These are phyloP conservation scores for Clausena lansium DNA, from an alignment of 345 rosid genomes.

Conservation along the genomic window DNA sequence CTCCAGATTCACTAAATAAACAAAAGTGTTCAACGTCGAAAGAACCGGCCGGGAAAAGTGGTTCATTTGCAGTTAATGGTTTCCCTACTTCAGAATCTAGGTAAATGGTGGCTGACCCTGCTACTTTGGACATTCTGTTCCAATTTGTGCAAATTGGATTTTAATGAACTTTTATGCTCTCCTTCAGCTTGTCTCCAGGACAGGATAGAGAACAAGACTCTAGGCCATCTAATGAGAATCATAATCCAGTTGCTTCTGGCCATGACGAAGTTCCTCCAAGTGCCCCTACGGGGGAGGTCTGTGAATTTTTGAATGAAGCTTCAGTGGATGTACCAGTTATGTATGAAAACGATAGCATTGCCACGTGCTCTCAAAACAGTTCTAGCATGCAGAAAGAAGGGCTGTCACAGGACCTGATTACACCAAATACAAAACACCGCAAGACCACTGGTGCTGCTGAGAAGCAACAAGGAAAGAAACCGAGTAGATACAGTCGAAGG, in stretches of 20 bases:
- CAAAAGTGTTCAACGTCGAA: conserved; percentile 25
- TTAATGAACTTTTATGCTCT: conserved; percentile 3
- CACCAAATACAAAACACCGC: conserved; percentile 31
- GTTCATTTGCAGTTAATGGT: conserved; percentile 41
- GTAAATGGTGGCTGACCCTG: conserved; percentile 29
- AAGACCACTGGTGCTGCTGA: conserved; percentile 26
- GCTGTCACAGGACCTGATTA: conserved; percentile 30
- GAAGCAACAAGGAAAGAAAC: conserved; percentile 44
- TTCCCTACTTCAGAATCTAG: conserved; percentile 47
- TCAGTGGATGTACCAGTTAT: conserved; percentile 36
- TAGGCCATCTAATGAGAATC: conserved; percentile 30
- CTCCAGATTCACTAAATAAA: conserved; percentile 41
- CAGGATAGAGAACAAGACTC: conserved; percentile 36
- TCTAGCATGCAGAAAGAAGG: conserved; percentile 48
- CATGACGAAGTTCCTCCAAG: conserved; percentile 14
- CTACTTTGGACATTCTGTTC: neutral
- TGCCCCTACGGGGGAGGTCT: conserved; percentile 20
- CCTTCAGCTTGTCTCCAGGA: conserved; percentile 43
- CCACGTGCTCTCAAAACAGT: conserved; percentile 49
- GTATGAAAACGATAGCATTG: conserved; percentile 34
- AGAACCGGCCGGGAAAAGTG: conserved; percentile 35
- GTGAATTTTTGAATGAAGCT: conserved; percentile 41
- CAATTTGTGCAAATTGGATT: neutral
- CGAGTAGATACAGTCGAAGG: conserved; percentile 42
- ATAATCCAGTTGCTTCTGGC: conserved; percentile 15